Base-by-base conservation (phyloP, 2,329 filamentous ascomycete genomes). In the Neofusicoccum laricinum region DNA sequence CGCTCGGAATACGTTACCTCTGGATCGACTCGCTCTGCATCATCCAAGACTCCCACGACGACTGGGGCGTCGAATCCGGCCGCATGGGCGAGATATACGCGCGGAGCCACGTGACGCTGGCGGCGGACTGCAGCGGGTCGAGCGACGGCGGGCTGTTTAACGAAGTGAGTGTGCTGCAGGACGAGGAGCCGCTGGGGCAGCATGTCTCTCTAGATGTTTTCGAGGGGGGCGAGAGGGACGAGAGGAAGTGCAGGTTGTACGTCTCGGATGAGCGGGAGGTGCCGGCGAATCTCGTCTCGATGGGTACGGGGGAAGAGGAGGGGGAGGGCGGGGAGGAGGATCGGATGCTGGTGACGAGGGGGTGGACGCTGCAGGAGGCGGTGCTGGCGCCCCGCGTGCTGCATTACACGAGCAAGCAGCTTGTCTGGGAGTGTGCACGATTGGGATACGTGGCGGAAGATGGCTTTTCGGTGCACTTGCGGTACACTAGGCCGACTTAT, bases 301-400 rank as follows among this genome's bases (percentile, higher is more conserved):
- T 1, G 12, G 50, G 36, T 4, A 10, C 40, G 25, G 25, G 0
- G 4, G 10, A 4, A 1, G 15, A 2, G 1, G 25, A 34, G 3
- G 40, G n/a, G 3, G 51, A 43, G 2, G 21, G n/a, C 2, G 38
- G 30, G 5, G 40, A 58, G 15, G 25, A 15, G 15, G 53, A 58
- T 21, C 8, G 25, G 21, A 58, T 34, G 40, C 21, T 58, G 7
- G 53, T 36, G 21, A 63, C 38, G 7, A 68, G 75, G 17, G 71
- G 72, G 15, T 77, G 75, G 75, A 68, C 67, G 8, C 69, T 76
- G 2, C 75, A 77, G 67, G 75, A 76, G 57, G 71, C 74, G 10
- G 70, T 77, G 0, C 75, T 77, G 15, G 74, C 73, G 25, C 71
- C 68, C 14, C 70, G 75, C 14, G 68, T 75, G 64, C 68, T 77